Conservation (phyloP, 192 early-diverging fungal genomes). For the Gryganskiella cystojenkinii region DNA sequence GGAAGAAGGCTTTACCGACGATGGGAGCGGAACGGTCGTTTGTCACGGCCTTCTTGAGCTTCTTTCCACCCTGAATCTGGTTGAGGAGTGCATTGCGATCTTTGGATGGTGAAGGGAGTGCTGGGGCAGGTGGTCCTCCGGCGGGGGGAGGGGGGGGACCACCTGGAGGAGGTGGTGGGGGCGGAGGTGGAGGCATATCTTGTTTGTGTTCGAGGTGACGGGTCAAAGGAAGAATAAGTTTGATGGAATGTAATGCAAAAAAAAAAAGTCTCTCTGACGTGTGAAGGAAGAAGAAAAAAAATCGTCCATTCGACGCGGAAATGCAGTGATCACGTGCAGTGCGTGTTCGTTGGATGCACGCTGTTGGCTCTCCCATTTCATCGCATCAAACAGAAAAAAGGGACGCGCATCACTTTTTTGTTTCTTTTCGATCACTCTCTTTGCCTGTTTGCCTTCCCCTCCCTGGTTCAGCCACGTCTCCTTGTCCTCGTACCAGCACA, state of each 20-base stretch:
- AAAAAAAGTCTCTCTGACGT: no score
- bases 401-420: no score
- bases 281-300: no score
- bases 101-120: slow-evolving; percentile 29
- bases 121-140: slow-evolving; percentile 27
- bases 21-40: slow-evolving; percentile 76
- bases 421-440: no score
- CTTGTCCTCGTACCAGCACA: background rate
- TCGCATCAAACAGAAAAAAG: background rate
- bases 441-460: no score
- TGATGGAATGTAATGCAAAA: background rate
- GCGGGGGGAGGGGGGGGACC: slow-evolving; percentile 48
- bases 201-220: background rate
- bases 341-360: background rate
- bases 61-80: slow-evolving; percentile 79
- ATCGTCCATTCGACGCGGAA: background rate
- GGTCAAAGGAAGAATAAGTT: background rate
- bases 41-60: slow-evolving; percentile 75
- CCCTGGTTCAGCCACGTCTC: background rate
- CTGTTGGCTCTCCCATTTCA: background rate
- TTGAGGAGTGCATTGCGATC: slow-evolving; percentile 68
- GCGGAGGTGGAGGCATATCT: slow-evolving; percentile 53
- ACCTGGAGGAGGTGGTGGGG: slow-evolving; percentile 50
- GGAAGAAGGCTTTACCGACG: slow-evolving; percentile 45
- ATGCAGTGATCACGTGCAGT: slow-evolving; percentile 3